phyloP scores from a whole-genome alignment of 2,329 filamentous ascomycete species.

The Diaporthe humulicola region DNA sequence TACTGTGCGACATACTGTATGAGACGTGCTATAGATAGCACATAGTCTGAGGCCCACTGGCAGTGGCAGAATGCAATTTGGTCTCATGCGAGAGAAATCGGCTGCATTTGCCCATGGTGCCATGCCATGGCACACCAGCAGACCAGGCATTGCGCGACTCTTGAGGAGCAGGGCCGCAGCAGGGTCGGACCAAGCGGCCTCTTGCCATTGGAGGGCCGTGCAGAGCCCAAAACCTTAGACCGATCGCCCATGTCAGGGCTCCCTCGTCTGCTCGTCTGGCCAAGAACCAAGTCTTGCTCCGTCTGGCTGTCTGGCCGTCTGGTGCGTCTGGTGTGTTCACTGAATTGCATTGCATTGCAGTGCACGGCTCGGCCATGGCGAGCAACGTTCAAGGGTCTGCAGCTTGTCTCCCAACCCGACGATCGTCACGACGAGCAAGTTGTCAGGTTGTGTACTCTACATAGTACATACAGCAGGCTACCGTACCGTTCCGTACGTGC shows the following conservation, averaged over 20 bases:
- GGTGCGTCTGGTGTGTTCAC: neutral
- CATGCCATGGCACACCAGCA: slow-evolving; percentile 7
- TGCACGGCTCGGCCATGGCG: slow-evolving; percentile 10
- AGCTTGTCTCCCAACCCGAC: neutral
- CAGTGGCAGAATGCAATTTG: slow-evolving; percentile 26
- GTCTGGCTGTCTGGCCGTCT: too few relatives aligned
- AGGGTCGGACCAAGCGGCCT: slow-evolving; percentile 23
- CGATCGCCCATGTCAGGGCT: neutral
- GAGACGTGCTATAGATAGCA: slow-evolving; percentile 2
- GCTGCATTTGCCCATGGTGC: slow-evolving; percentile 12
- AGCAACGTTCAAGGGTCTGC: slow-evolving; percentile 19
- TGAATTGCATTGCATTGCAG: slow-evolving; percentile 22
- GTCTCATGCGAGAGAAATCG: slow-evolving; percentile 9
- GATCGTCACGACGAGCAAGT: neutral
- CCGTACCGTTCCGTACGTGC: neutral
- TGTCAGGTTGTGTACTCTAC: neutral
- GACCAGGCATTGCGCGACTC: slow-evolving; percentile 11
- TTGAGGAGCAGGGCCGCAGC: neutral
- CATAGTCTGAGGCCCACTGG: slow-evolving; percentile 8
- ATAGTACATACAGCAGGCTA: too few relatives aligned
- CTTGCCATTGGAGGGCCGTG: slow-evolving; percentile 22
- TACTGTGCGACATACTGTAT: neutral
- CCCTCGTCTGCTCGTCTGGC: slow-evolving; percentile 26
- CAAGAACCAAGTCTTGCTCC: neutral
- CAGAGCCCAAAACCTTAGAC: slow-evolving; percentile 32